Percentiles rank a stretch among this genome's conserved stretches.
Conservation (phyloP, 352 stramenopile genomes). For the Globisporangium splendens region DNA sequence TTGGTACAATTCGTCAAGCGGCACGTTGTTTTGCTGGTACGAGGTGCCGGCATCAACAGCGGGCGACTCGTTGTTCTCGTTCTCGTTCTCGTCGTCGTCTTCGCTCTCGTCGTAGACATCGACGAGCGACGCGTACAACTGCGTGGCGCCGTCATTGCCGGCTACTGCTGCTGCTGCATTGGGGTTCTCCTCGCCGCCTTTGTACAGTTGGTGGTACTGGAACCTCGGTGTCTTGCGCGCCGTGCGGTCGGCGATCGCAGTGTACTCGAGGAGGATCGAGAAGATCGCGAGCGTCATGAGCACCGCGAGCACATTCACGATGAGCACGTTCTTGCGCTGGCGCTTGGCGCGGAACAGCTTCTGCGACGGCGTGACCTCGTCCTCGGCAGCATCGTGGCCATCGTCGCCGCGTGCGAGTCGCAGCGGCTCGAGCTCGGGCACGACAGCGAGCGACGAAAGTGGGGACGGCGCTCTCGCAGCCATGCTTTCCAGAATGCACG, state of each 20-base stretch:
- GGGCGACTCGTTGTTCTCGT: neutral
- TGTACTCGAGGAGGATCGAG: constrained; percentile 11
- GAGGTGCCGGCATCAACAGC: neutral
- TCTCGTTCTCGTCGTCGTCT: constrained; percentile 1
- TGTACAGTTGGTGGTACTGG: neutral
- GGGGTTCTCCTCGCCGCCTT: neutral
- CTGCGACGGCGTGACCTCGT: neutral
- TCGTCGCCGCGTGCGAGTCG: neutral
- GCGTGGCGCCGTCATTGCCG: constrained; percentile 4
- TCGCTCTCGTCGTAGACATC: constrained; percentile 8
- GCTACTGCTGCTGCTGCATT: no score
- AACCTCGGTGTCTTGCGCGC: neutral
- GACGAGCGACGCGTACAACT: constrained; percentile 3
- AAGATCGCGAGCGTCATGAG: constrained; percentile 8
- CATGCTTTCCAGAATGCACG: no score
- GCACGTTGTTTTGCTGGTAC: neutral
- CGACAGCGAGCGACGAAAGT: constrained; percentile 3
- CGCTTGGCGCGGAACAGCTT: neutral
- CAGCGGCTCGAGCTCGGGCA: neutral
- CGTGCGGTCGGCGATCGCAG: constrained; percentile 5
- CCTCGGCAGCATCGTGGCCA: neutral
- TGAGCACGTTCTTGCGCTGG: constrained; percentile 11
- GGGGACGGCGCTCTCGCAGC: neutral
- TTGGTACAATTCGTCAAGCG: constrained; percentile 1
- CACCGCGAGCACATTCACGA: constrained; percentile 10